phyloP scores from a whole-genome alignment of 345 rosid genomes.

The Pseudoturritis turrita region DNA sequence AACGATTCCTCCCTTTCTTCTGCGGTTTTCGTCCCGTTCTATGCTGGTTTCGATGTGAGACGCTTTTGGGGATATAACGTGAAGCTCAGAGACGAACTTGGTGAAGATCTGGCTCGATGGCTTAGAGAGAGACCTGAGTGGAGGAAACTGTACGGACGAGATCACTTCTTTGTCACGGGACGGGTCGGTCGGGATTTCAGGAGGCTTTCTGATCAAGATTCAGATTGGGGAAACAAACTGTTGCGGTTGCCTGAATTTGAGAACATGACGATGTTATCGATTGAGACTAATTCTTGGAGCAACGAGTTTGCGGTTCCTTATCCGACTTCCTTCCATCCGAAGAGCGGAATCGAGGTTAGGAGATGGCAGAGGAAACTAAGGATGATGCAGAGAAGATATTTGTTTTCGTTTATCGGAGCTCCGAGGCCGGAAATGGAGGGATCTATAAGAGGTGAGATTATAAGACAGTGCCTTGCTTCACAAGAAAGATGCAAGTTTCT shows the following conservation, averaged over 20 bases:
- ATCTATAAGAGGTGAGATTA: conserved; percentile 41
- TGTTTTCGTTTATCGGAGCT: conserved; percentile 38
- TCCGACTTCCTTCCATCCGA: conserved; percentile 45
- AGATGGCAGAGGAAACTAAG: conserved; percentile 36
- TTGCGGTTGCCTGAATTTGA: conserved; percentile 27
- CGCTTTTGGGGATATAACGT: conserved; percentile 37
- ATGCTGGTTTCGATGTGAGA: conserved; percentile 40
- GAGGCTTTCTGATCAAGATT: conserved; percentile 25
- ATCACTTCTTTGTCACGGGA: conserved; percentile 44
- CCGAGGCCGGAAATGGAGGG: conserved; percentile 12
- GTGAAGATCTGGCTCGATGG: conserved; percentile 36
- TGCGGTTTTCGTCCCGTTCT: conserved; percentile 40
- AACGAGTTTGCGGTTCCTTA: conserved; percentile 41
- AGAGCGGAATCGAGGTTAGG: conserved; percentile 13
- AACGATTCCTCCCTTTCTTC: conserved; percentile 38
- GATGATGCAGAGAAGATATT: conserved; percentile 12
- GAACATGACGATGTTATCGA: conserved; percentile 40
- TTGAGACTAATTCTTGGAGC: conserved; percentile 27
- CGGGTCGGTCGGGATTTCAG: conserved; percentile 36
- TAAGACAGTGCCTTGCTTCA: conserved; percentile 39
- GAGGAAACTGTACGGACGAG: conserved; percentile 33
- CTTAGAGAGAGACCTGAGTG: conserved; percentile 38
- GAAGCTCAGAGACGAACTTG: conserved; percentile 31
- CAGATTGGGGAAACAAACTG: conserved; percentile 45
- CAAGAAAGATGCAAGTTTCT: conserved; percentile 30